Evolutionary conservation across 1,139 yeast species (phyloP).

Genomic region (Geotrichum citri-aurantii): DNA sequence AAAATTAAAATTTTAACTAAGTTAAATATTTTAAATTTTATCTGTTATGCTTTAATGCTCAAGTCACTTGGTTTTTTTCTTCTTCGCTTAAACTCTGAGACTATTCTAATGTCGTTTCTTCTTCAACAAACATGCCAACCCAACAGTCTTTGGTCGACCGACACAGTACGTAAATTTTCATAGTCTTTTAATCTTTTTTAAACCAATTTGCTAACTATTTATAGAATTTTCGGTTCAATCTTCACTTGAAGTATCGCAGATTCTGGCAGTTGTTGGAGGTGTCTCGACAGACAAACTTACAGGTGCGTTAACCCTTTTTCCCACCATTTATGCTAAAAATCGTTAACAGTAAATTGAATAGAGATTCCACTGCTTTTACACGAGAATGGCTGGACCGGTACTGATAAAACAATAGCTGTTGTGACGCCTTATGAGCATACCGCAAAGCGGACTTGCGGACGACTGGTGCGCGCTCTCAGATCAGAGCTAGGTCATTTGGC

Average conservation of each 20-base stretch:
- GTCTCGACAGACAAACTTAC: slow-evolving; percentile 90
- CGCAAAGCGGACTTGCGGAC: slow-evolving; percentile 10
- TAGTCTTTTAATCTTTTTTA: neutral
- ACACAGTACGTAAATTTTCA: neutral
- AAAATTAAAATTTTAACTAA: neutral
- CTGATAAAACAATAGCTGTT: slow-evolving; percentile 53
- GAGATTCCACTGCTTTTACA: slow-evolving; percentile 66
- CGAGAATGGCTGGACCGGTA: slow-evolving; percentile 55
- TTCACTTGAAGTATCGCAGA: slow-evolving; percentile 47
- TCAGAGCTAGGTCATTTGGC: slow-evolving; percentile 26
- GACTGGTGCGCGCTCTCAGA: slow-evolving; percentile 6
- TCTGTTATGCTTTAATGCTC: neutral
- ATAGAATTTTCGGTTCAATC: slow-evolving; percentile 18
- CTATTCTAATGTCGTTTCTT: neutral
- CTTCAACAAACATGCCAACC: neutral
- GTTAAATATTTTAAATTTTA: neutral
- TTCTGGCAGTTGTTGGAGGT: slow-evolving; percentile 69
- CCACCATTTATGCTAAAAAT: neutral
- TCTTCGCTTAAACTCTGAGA: neutral
- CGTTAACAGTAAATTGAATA: slow-evolving; percentile 5
- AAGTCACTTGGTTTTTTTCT: neutral
- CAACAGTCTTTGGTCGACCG: neutral
- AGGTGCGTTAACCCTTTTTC: slow-evolving; percentile 32
- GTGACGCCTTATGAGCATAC: slow-evolving; percentile 35
- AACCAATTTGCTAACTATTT: neutral